These are phyloP conservation scores for Verticillium albo-atrum DNA, from an alignment of 2,329 filamentous ascomycete genomes.

Conservation along the genomic window DNA sequence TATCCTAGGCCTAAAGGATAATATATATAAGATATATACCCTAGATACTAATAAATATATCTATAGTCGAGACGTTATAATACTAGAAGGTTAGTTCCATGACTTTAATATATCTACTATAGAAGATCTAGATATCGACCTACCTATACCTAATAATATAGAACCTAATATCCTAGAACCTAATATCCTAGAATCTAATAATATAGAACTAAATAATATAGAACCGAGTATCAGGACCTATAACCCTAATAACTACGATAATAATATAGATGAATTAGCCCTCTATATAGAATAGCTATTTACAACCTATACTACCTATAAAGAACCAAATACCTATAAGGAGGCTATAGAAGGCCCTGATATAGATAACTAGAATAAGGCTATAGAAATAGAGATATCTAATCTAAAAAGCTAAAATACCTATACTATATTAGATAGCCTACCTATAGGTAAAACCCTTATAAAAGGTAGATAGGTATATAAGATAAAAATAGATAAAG, in stretches of 20 bases:
- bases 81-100: background rate
- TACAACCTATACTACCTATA: slow-evolving; percentile 1
- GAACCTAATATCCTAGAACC: background rate
- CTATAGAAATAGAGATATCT: background rate
- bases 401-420: background rate
- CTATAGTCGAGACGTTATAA: background rate
- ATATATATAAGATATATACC: slow-evolving; percentile 4
- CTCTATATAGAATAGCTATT: background rate
- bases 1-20: slow-evolving; percentile 1
- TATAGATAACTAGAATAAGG: background rate
- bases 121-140: background rate
- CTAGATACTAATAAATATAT: slow-evolving; percentile 5
- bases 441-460: background rate
- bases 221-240: background rate
- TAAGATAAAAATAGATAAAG: background rate
- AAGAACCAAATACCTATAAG: background rate
- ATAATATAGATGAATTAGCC: background rate
- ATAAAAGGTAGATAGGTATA: background rate
- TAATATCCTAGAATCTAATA: background rate
- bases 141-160: slow-evolving; percentile 1
- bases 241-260: background rate
- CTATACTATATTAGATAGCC: background rate
- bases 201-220: background rate
- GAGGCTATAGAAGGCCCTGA: background rate
- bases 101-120: background rate